These are phyloP conservation scores for Phaeophleospora eucalypticola DNA, from an alignment of 2,329 filamentous ascomycete genomes.

Conservation along the genomic window DNA sequence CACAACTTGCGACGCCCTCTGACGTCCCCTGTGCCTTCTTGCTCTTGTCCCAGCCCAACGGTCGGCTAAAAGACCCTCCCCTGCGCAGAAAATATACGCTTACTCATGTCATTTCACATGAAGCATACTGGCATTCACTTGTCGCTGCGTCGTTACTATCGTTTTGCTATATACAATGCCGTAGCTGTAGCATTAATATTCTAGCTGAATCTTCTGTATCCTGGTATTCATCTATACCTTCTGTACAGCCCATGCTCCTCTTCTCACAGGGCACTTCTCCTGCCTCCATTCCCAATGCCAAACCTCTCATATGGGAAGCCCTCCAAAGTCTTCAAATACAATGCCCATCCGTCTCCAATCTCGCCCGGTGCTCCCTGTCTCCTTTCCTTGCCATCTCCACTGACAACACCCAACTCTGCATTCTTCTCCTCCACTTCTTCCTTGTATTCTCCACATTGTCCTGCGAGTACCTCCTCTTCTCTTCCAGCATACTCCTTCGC, in stretches of 20 bases:
- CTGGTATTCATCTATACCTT: too few species aligned
- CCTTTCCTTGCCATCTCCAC: conserved; percentile 34
- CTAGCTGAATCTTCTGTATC: too few species aligned
- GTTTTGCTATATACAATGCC: not conserved
- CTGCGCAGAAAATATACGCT: not conserved
- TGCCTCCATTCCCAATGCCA: conserved; percentile 45
- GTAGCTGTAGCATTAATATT: too few species aligned
- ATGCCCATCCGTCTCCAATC: conserved; percentile 59
- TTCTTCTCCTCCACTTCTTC: conserved; percentile 43
- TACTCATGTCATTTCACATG: not conserved
- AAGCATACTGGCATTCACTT: not conserved
- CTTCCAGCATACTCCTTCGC: conserved; percentile 70
- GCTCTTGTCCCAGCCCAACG: too few species aligned
- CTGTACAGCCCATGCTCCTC: not conserved
- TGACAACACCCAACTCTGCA: conserved; percentile 35
- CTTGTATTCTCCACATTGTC: conserved; percentile 67
- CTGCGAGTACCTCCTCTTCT: conserved; percentile 79
- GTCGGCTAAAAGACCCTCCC: not conserved
- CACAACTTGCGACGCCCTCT: too few species aligned
- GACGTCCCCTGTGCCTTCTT: not conserved
- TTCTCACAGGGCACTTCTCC: conserved; percentile 13
- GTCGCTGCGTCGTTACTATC: too few species aligned
- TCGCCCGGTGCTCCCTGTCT: conserved; percentile 48
- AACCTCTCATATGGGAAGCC: conserved; percentile 58
- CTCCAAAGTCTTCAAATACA: conserved; percentile 51